phyloP scores from a whole-genome alignment of 2,329 filamentous ascomycete genomes.

The Simplicillium aogashimaense region DNA sequence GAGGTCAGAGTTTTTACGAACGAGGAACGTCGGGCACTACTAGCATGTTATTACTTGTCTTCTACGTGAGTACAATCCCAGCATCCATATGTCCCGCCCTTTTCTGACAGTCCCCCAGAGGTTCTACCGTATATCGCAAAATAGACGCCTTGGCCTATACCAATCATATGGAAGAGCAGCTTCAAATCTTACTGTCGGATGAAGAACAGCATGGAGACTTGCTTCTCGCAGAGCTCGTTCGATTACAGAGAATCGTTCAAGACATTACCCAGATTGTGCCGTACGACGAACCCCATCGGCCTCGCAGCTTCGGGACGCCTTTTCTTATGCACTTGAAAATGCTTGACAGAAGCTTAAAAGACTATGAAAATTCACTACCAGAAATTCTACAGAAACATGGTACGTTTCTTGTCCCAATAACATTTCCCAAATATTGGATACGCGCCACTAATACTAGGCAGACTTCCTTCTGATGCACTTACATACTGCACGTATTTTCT shows the following conservation, averaged over 20 bases:
- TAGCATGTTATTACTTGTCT: slow-evolving; percentile 4
- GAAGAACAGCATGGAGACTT: neutral
- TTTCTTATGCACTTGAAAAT: slow-evolving; percentile 3
- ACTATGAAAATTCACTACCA: slow-evolving; percentile 1
- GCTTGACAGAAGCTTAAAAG: slow-evolving; percentile 1
- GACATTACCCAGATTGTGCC: slow-evolving; percentile 2
- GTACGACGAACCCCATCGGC: slow-evolving; percentile 1
- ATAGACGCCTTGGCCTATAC: slow-evolving; percentile 2
- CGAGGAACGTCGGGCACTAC: slow-evolving; percentile 3
- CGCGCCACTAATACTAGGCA: neutral
- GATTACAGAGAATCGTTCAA: slow-evolving; percentile 2
- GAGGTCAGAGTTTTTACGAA: slow-evolving; percentile 1
- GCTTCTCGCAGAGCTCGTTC: slow-evolving; percentile 2
- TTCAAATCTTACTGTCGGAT: neutral
- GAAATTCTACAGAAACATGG: neutral
- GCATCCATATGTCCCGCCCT: neutral
- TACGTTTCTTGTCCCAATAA: neutral
- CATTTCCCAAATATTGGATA: neutral
- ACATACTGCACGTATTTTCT: slow-evolving; percentile 1
- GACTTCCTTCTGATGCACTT: slow-evolving; percentile 2
- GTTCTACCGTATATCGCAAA: slow-evolving; percentile 2
- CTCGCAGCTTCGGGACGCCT: neutral
- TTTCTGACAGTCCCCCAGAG: neutral
- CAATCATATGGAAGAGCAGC: slow-evolving; percentile 1
- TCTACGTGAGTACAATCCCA: slow-evolving; percentile 1